Percentiles rank a stretch among this genome's conserved stretches.
Evolutionary conservation across 192 early-diverging fungal genomes (phyloP).

Genomic region (Mortierella alpina): DNA sequence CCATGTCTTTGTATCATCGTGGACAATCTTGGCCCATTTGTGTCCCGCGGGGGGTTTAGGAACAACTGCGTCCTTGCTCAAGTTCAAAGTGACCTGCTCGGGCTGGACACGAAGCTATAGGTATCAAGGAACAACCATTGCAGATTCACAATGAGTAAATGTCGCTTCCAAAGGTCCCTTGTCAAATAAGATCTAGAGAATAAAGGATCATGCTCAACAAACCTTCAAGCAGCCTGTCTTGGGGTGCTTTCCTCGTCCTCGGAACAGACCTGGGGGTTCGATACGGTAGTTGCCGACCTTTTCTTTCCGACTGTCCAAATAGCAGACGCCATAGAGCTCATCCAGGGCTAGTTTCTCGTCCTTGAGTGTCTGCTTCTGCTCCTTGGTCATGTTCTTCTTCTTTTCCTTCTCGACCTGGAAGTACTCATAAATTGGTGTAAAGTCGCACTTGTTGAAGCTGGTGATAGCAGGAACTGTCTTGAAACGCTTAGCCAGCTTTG

Average conservation of each 20-base stretch:
- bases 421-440: constrained; percentile 85
- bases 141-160: neutral
- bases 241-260: constrained; percentile 97
- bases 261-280: constrained; percentile 96
- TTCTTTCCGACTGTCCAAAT: constrained; percentile 91
- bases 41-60: constrained; percentile 91
- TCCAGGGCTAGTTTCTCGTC: constrained; percentile 77
- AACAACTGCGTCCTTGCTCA: constrained; percentile 79
- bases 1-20: constrained; percentile 96
- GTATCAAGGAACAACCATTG: neutral
- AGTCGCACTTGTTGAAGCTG: constrained; percentile 88
- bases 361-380: constrained; percentile 87
- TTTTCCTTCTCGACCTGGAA: constrained; percentile 80
- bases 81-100: constrained; percentile 94
- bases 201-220: neutral
- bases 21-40: constrained; percentile 85
- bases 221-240: constrained; percentile 93
- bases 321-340: constrained; percentile 78
- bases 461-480: constrained; percentile 77
- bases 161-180: neutral
- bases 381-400: constrained; percentile 88
- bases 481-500: constrained; percentile 69
- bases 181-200: neutral
- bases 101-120: constrained; percentile 82
- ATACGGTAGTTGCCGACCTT: constrained; percentile 98